Evolutionary conservation across 306 rosid genomes (phyloP).

Genomic region (Pterocarpus santalinus): DNA sequence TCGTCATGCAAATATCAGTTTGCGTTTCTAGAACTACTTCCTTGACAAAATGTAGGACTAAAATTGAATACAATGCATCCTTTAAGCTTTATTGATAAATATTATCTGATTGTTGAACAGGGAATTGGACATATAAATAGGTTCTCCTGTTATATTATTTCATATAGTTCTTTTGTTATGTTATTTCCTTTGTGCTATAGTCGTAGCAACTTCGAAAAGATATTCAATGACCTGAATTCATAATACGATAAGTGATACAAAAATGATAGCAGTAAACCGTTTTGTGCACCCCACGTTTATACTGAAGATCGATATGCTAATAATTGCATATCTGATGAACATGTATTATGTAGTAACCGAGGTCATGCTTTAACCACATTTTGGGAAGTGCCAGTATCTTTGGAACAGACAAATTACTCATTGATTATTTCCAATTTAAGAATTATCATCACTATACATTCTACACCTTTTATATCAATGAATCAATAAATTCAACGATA

Average conservation of each 20-base stretch:
- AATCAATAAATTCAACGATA: constrained; percentile 40
- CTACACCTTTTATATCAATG: constrained; percentile 16
- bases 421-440: constrained; percentile 17
- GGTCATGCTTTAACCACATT: background rate
- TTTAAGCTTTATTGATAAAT: background rate
- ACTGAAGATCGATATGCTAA: background rate
- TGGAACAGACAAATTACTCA: constrained; percentile 20
- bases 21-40: background rate
- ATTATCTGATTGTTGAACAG: background rate
- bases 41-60: background rate
- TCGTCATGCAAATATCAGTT: background rate
- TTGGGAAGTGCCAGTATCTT: background rate
- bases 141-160: no score
- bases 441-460: constrained; percentile 44
- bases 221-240: background rate
- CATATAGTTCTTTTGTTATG: background rate
- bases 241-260: background rate
- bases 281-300: background rate
- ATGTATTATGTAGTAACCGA: background rate
- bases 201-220: background rate
- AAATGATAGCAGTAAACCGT: no score
- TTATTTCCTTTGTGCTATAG: background rate
- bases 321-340: background rate
- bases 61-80: background rate
- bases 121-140: no score